A percentile compares a stretch with the other conserved stretches of the same genome.
These are phyloP conservation scores for Colletotrichum coccodes DNA, from an alignment of 2,329 filamentous ascomycete species.

Conservation along the genomic window DNA sequence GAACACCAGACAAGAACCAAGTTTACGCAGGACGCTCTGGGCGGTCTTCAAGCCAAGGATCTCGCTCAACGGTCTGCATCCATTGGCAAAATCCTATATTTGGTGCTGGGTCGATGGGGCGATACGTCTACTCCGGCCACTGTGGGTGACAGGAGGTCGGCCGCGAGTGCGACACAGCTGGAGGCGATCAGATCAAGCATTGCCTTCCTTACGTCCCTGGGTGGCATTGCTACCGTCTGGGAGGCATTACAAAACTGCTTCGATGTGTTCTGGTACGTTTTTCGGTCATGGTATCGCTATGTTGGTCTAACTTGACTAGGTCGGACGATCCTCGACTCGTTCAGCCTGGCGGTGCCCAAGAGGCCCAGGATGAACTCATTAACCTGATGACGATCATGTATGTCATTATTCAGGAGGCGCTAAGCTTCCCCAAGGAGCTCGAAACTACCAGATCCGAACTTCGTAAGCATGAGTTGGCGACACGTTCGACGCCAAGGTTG, in stretches of 20 bases:
- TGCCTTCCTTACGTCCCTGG: slow-evolving; percentile 59
- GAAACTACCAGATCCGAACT: slow-evolving; percentile 59
- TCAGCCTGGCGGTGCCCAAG: slow-evolving; percentile 53
- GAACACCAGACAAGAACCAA: slow-evolving; percentile 62
- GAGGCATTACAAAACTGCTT: slow-evolving; percentile 59
- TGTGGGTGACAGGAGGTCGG: slow-evolving; percentile 55
- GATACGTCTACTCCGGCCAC: slow-evolving; percentile 67
- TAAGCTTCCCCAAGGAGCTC: slow-evolving; percentile 63
- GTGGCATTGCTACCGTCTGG: slow-evolving; percentile 63
- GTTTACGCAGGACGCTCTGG: slow-evolving; percentile 68
- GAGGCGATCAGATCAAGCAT: slow-evolving; percentile 67
- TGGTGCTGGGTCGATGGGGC: slow-evolving; percentile 77
- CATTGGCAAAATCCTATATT: slow-evolving; percentile 67
- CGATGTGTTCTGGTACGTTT: slow-evolving; percentile 62
- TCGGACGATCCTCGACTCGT: slow-evolving; percentile 56
- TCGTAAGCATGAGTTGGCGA: slow-evolving; percentile 48
- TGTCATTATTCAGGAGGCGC: slow-evolving; percentile 65
- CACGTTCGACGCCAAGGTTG: slow-evolving; percentile 33
- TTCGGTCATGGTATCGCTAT: background rate
- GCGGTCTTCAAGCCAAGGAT: slow-evolving; percentile 55
- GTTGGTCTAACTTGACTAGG: slow-evolving; percentile 51
- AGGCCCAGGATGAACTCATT: slow-evolving; percentile 68
- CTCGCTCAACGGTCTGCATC: slow-evolving; percentile 60
- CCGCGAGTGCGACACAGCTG: slow-evolving; percentile 67
- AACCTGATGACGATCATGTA: slow-evolving; percentile 74